Evolutionary conservation across 441 rosid species (phyloP), one percentile per base, ranked within the genome.

Genomic region (Macaranga tanarius): DNA sequence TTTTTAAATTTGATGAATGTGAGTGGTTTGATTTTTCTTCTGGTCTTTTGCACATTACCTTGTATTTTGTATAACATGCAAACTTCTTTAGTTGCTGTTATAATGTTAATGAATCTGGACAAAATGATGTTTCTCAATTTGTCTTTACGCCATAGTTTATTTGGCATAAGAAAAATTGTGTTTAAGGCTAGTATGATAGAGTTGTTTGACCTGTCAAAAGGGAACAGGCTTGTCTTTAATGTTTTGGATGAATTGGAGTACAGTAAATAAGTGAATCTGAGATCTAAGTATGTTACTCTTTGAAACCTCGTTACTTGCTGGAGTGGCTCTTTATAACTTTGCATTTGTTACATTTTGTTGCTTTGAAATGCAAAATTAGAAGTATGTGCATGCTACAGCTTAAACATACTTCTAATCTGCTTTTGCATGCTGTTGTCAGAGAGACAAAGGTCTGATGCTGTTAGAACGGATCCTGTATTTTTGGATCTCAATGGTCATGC

Each of bases 381-480:
- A 45, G 25, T 47, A 2, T 45, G 2, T 26, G 12, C 56, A 9
- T n/a, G 59, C 26, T 10, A 20, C 15, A 57, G 54, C 15, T 16
- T 71, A 26, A 70, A 48, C 60, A 11, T 19, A 28, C 7, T 28
- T 0, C 38, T 62, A 63, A 72, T 25, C 50, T 34, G 61, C 51
- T 38, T 70, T 44, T 77, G 51, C 66, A 12, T 77, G 58, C 64
- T 23, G 28, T 77, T 45, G 25, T 28, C 77, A 91, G 91, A 81
- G 81, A 67, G 56, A 63, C 82, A 74, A 77, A 80, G 86, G 79
- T 77, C 81, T 63, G 87, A 84, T 86, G 89, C 88, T 75, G 82
- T 90, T 78, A 91, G 98, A 85, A 90, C 86, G 10, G 91, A 75
- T 28, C 81, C 89, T 42, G 61, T 89, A 7, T 62, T 81, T 17